Evolutionary conservation across 2,329 filamentous ascomycete species (phyloP).

Genomic region (Claviceps arundinis): DNA sequence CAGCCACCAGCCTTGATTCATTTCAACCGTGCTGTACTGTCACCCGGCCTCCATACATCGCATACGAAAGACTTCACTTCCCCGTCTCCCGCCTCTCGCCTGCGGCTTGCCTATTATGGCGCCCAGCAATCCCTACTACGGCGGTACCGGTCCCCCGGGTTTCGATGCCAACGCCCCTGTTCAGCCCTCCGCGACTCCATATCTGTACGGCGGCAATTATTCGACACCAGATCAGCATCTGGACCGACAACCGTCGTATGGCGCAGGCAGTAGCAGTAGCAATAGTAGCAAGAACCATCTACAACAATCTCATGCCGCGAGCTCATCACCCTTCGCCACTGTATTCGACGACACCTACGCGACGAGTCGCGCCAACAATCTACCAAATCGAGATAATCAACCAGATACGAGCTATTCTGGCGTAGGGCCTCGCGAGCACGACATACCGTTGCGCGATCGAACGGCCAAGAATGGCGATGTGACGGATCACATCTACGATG

Average conservation of each 20-base stretch:
- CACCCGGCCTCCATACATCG: too few relatives aligned
- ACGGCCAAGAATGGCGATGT: constrained; percentile 27
- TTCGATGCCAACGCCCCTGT: constrained; percentile 14
- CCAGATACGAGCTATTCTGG: constrained; percentile 42
- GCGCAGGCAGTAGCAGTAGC: constrained; percentile 15
- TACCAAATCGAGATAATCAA: constrained; percentile 21
- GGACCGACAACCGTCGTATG: constrained; percentile 9
- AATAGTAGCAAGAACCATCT: constrained; percentile 11
- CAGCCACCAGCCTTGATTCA: too few relatives aligned
- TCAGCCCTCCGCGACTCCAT: constrained; percentile 29
- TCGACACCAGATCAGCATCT: constrained; percentile 2
- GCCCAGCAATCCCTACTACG: constrained; percentile 49
- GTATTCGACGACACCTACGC: constrained; percentile 59
- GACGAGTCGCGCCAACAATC: constrained; percentile 30
- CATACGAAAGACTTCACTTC: too few relatives aligned
- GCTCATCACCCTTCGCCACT: constrained; percentile 46
- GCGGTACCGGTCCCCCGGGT: constrained; percentile 30
- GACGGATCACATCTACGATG: constrained; percentile 51
- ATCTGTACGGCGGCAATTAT: constrained; percentile 18
- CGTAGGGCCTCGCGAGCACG: constrained; percentile 28
- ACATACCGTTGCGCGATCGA: constrained; percentile 44
- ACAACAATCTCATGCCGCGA: constrained; percentile 16
- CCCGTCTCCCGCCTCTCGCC: not conserved
- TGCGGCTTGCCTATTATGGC: constrained; percentile 34
- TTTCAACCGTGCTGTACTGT: too few relatives aligned